Conservation (phyloP, 192 early-diverging fungal species). For the Dissophora ornata region DNA sequence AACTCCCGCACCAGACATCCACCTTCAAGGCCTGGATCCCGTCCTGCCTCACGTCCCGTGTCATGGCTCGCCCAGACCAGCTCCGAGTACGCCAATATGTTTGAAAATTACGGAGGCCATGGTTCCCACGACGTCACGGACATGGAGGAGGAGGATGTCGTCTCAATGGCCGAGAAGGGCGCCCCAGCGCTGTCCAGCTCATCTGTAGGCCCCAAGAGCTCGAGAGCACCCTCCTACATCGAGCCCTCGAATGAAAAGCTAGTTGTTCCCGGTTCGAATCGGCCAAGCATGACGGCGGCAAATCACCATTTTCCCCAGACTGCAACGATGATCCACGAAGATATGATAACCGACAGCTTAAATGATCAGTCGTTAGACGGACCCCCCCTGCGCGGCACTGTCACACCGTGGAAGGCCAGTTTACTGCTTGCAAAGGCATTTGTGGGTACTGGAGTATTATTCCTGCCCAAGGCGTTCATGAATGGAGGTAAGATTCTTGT, state of each 20-base stretch:
- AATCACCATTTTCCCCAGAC: neutral
- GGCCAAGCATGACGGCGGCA: slow-evolving; percentile 6
- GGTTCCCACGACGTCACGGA: slow-evolving; percentile 12
- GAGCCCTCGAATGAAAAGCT: slow-evolving; percentile 35
- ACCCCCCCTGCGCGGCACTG: slow-evolving; percentile 42
- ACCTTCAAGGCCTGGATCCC: slow-evolving; percentile 22
- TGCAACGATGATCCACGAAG: slow-evolving; percentile 12
- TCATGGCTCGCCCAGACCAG: slow-evolving; percentile 42
- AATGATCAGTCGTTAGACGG: neutral
- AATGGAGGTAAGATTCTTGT: slow-evolving; percentile 25
- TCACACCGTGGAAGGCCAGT: slow-evolving; percentile 55
- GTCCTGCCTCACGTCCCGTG: slow-evolving; percentile 33
- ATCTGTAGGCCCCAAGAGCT: slow-evolving; percentile 1
- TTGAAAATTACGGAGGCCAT: slow-evolving; percentile 48
- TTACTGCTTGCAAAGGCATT: slow-evolving; percentile 63
- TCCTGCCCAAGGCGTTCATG: slow-evolving; percentile 56
- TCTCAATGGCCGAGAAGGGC: slow-evolving; percentile 25
- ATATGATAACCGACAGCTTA: slow-evolving; percentile 9
- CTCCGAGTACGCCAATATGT: slow-evolving; percentile 50
- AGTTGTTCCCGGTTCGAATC: slow-evolving; percentile 14
- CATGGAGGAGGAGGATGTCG: neutral
- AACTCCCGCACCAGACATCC: slow-evolving; percentile 16
- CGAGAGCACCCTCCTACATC: slow-evolving; percentile 12
- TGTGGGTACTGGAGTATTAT: slow-evolving; percentile 63
- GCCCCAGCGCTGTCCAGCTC: neutral